A percentile compares a stretch with the other conserved stretches of the same genome.
Evolutionary conservation across 345 rosid genomes (phyloP).

Genomic region (Eucalyptus sp.): DNA sequence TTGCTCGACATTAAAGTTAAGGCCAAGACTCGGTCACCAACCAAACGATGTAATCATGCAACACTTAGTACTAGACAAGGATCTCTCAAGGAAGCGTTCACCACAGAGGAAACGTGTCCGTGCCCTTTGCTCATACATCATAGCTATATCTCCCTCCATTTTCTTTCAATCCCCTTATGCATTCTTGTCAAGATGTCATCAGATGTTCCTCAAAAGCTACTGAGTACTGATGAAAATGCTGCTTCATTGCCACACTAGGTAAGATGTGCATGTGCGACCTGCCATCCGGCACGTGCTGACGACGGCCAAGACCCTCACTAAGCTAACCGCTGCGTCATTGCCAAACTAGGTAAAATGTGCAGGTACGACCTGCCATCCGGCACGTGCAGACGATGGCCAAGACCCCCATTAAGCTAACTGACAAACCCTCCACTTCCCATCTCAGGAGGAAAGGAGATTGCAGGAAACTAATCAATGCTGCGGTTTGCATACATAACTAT

Average conservation of each 20-base stretch:
- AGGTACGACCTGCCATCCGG: background rate
- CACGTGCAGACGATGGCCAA: background rate
- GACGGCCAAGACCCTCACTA: background rate
- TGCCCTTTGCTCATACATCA: background rate
- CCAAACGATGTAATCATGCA: background rate
- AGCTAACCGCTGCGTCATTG: background rate
- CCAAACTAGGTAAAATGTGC: background rate
- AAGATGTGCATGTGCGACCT: background rate
- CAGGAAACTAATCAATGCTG: constrained; percentile 5
- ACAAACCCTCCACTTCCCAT: background rate
- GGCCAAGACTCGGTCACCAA: background rate
- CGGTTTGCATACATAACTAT: background rate
- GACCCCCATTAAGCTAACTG: background rate
- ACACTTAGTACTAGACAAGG: background rate
- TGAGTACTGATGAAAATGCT: background rate
- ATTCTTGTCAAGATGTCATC: background rate
- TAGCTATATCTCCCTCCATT: background rate
- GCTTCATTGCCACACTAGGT: background rate
- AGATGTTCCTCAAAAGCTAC: background rate
- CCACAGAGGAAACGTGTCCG: background rate
- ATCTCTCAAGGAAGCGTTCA: background rate
- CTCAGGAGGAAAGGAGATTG: background rate
- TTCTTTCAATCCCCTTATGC: background rate
- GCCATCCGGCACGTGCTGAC: background rate
- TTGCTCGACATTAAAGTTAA: background rate